phyloP scores from a whole-genome alignment of 192 early-diverging fungal genomes.

The Anaeromyces robustus region DNA sequence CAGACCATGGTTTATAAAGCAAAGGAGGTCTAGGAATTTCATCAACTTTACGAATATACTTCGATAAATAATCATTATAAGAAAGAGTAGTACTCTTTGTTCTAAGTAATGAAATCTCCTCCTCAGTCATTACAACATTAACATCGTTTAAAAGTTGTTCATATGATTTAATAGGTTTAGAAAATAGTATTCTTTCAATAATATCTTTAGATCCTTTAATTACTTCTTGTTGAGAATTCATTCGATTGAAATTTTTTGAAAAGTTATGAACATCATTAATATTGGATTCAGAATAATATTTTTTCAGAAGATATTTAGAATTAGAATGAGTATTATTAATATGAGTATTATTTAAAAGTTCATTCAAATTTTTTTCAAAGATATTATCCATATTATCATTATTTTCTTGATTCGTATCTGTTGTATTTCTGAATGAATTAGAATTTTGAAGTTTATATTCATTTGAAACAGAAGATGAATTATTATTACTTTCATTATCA shows the following conservation, averaged over 20 bases:
- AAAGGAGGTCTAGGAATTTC: not conserved
- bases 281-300: not conserved
- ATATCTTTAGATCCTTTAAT: not conserved
- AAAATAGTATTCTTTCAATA: not conserved
- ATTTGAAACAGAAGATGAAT: not conserved
- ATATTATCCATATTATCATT: not conserved
- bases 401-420: not conserved
- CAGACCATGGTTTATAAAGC: not conserved
- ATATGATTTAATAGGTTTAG: not conserved
- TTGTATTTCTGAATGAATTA: not conserved
- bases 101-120: not conserved
- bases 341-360: not conserved
- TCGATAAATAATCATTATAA: not conserved
- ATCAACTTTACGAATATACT: not conserved
- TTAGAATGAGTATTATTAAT: not conserved
- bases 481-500: too few species aligned
- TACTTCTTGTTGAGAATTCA: not conserved
- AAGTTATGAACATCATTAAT: not conserved
- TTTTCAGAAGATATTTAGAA: not conserved
- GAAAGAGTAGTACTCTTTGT: not conserved
- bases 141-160: not conserved
- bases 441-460: not conserved
- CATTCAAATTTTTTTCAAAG: not conserved
- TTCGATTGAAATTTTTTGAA: not conserved
- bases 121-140: not conserved